Percentiles rank a stretch among this genome's conserved stretches.
phyloP scores from a whole-genome alignment of 129 eudicot species.

The Flaveria linearis region DNA sequence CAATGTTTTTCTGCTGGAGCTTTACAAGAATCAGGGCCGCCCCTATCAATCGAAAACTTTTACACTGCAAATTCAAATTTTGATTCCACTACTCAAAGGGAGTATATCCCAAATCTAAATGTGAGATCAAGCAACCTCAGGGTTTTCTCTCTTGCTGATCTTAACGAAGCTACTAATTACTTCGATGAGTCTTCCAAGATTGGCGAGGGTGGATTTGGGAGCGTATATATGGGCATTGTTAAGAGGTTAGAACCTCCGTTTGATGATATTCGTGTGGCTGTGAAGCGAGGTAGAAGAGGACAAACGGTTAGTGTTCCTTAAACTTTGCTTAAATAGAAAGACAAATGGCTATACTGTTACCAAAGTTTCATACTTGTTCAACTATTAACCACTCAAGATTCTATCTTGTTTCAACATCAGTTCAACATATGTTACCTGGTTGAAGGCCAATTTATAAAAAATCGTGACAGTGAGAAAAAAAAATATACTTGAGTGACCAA shows the following conservation, averaged over 20 bases:
- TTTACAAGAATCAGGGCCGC: neutral
- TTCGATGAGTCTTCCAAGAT: constrained; percentile 55
- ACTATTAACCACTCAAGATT: neutral
- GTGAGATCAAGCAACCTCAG: constrained; percentile 44
- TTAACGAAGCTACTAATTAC: constrained; percentile 56
- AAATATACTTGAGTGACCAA: neutral
- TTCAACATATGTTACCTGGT: too few relatives aligned
- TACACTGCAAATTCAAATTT: constrained; percentile 19
- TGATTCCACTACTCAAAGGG: constrained; percentile 36
- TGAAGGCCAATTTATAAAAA: too few relatives aligned
- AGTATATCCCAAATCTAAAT: constrained; percentile 46
- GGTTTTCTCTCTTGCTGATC: constrained; percentile 59
- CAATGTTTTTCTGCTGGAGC: neutral
- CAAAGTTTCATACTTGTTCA: neutral
- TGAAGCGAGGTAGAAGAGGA: constrained; percentile 77
- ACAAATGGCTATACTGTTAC: neutral
- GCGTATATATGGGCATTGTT: constrained; percentile 54
- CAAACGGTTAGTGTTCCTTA: constrained; percentile 49
- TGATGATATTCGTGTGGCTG: constrained; percentile 56
- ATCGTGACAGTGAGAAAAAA: too few relatives aligned
- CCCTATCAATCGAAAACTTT: neutral
- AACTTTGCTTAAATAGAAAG: neutral
- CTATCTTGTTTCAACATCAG: neutral
- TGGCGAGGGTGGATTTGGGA: constrained; percentile 87
- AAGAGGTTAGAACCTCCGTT: constrained; percentile 51